Conservation (phyloP, 2,329 filamentous ascomycete species). For the Simplicillium aogashimaense region DNA sequence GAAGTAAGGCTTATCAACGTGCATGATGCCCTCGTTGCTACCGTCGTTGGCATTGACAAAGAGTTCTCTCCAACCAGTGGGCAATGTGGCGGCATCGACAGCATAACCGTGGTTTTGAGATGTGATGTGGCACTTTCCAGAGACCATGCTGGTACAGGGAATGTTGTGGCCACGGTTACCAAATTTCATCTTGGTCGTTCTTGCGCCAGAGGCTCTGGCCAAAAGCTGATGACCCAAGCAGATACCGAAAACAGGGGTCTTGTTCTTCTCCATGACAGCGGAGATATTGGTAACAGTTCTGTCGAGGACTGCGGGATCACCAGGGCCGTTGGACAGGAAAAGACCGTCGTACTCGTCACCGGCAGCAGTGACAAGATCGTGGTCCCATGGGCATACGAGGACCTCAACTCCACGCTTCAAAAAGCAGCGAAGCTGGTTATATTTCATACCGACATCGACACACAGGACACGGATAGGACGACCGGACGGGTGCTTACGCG, state of each 20-base stretch:
- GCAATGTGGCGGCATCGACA: constrained; percentile 70
- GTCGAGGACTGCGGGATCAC: constrained; percentile 81
- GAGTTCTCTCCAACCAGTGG: constrained; percentile 78
- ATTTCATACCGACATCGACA: constrained; percentile 96
- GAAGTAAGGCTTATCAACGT: constrained; percentile 79
- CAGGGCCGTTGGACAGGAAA: constrained; percentile 95
- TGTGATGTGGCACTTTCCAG: constrained; percentile 95
- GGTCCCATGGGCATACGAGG: constrained; percentile 90
- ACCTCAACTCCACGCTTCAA: constrained; percentile 88
- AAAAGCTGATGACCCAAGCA: constrained; percentile 92
- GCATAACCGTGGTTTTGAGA: constrained; percentile 98
- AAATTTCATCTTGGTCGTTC: constrained; percentile 95
- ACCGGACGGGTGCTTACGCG: constrained; percentile 80
- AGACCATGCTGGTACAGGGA: constrained; percentile 90
- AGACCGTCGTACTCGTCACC: constrained; percentile 88
- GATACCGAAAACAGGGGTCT: constrained; percentile 88
- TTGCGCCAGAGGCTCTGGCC: constrained; percentile 75
- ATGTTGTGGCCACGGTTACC: constrained; percentile 99
- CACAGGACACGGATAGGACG: constrained; percentile 80
- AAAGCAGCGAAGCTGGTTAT: constrained; percentile 93
- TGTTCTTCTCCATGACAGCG: constrained; percentile 64
- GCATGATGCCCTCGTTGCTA: constrained; percentile 95
- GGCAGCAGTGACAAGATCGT: constrained; percentile 70
- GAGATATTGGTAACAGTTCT: constrained; percentile 72
- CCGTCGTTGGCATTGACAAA: constrained; percentile 98